Conservation (phyloP, 2,329 filamentous ascomycete genomes). For the Pseudohalonectria lignicola region DNA sequence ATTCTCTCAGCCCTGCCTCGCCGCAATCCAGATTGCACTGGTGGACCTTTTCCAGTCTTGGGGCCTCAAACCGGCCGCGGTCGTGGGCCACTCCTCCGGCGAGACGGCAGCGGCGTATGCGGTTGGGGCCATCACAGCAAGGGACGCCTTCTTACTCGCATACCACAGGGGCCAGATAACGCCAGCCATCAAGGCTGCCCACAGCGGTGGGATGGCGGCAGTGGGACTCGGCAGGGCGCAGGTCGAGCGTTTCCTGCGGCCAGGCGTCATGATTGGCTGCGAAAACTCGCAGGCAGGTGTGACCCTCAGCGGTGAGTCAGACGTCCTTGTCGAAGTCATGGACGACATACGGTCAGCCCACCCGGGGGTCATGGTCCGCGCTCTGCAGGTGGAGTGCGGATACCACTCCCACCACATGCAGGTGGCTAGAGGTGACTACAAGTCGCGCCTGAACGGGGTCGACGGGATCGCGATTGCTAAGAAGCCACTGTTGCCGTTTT, state of each 20-base stretch:
- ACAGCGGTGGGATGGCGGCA: slow-evolving; percentile 5
- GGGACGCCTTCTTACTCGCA: slow-evolving; percentile 8
- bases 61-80: slow-evolving; percentile 6
- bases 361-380: slow-evolving; percentile 1
- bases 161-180: slow-evolving; percentile 8
- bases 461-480: not conserved
- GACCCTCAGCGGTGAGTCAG: slow-evolving; percentile 2
- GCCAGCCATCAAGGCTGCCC: not conserved
- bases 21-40: slow-evolving; percentile 17
- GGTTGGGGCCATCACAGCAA: slow-evolving; percentile 5
- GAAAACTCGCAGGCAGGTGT: slow-evolving; percentile 5
- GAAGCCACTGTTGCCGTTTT: slow-evolving; percentile 1
- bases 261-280: slow-evolving; percentile 6
- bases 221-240: slow-evolving; percentile 2
- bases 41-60: slow-evolving; percentile 14
- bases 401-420: slow-evolving; percentile 5
- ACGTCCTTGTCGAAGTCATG: slow-evolving; percentile 4
- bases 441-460: not conserved
- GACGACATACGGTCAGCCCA: not conserved
- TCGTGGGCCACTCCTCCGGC: slow-evolving; percentile 10
- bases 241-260: not conserved
- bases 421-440: not conserved
- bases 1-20: slow-evolving; percentile 4
- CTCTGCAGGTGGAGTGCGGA: slow-evolving; percentile 5
- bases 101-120: slow-evolving; percentile 11